Conservation (phyloP, 768 basidiomycete species). For the Tricholoma hemisulphureum region DNA sequence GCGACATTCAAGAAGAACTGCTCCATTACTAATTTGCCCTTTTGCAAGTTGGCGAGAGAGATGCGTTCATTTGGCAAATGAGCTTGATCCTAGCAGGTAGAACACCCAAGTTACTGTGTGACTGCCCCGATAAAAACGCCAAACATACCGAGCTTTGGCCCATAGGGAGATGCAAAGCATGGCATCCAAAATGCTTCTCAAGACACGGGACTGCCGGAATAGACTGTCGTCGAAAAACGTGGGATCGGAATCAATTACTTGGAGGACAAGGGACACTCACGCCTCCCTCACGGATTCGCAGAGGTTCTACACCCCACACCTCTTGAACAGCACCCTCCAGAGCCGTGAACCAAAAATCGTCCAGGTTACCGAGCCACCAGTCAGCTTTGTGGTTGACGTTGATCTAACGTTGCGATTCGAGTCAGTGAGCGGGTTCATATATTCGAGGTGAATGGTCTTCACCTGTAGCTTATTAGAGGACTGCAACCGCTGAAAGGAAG, state of each 20-base stretch:
- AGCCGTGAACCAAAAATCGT: conserved; percentile 82
- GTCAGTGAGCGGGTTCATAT: neutral
- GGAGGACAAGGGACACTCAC: conserved; percentile 42
- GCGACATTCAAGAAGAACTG: conserved; percentile 64
- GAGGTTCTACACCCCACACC: conserved; percentile 84
- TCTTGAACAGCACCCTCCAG: conserved; percentile 79
- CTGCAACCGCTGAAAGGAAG: conserved; percentile 54
- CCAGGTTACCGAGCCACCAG: conserved; percentile 94
- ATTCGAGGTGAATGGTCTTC: neutral
- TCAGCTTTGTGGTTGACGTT: conserved; percentile 80
- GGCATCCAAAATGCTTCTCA: conserved; percentile 88
- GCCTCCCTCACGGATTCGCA: conserved; percentile 92
- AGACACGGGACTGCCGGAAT: conserved; percentile 93
- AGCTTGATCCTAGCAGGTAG: conserved; percentile 67
- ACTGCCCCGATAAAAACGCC: neutral
- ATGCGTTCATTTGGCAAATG: conserved; percentile 94
- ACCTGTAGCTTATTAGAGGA: conserved; percentile 78
- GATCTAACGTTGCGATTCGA: conserved; percentile 45
- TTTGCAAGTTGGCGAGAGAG: conserved; percentile 74
- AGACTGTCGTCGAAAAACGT: conserved; percentile 47
- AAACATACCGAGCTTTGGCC: conserved; percentile 83
- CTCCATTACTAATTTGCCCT: conserved; percentile 75
- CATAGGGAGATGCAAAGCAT: conserved; percentile 90
- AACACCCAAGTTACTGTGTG: conserved; percentile 1
- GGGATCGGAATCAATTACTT: conserved; percentile 5